Base-by-base conservation (phyloP, 805 yeast species). In the Debaryomyces castellii region DNA sequence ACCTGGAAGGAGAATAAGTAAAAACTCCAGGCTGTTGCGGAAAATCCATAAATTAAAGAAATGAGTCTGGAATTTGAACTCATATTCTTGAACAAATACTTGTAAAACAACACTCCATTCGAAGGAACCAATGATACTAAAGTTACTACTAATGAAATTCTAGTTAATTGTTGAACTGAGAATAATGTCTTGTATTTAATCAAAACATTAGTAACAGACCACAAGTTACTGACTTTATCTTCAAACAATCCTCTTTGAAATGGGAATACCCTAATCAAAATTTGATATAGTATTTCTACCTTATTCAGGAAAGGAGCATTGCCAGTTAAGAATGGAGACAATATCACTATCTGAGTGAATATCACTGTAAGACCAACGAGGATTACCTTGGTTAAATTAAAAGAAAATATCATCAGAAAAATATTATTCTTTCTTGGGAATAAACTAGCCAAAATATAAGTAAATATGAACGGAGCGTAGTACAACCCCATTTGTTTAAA, bases 401-500 rank as follows among this genome's bases (percentile, higher is more conserved):
- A 62, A 11, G 71, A 64, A 39, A 54, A 45, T 17, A 51, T 33
- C 17, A 40, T 14, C 10, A 18, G 24, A 45, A 47, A 16, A 22
- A 37, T 4, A 17, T 41, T 37, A 30, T 52, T 39, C 21, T 49
- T 48, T 40, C 54, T 54, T 12, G 52, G 51, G 48, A 60, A 65
- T 21, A 67, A 53, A 38, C 58, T 64, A 12, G 94, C 84, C 41
- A 94, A 73, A 20, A 94, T 73, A 58, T 84, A 91, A 28, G 82
- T 83, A 65, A 94, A 94, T 34, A 94, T 82, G 35, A 88, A 82
- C 11, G 98, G 96, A 0, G 97, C 81, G 64, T 90, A 94, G 65
- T 91, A 94, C 25, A 94, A 73, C 1, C 96, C 87, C 98, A 94
- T 94, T 59, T 92, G 99, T 64, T 94, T 94, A 73, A 91, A 94